Base-by-base conservation (phyloP, 1,284 basidiomycete species). In the Apiotrichum siamense region DNA sequence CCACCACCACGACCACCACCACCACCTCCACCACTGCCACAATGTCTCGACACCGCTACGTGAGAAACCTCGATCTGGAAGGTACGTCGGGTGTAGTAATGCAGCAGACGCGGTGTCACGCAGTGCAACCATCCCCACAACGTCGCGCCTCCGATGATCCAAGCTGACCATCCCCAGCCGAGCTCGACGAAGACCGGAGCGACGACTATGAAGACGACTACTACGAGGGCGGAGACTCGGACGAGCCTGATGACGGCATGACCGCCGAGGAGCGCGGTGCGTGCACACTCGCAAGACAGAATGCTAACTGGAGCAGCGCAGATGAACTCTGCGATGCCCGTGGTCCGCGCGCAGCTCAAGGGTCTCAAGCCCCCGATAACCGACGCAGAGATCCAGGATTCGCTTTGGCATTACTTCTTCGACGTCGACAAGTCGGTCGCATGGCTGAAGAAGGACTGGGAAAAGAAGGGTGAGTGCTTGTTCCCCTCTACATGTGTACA, bases 341-440 rank as follows among this genome's bases (percentile, higher is more conserved):
- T 81, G 58, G 81, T 91, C 18, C 79, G 83, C 52, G 73, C 77
- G 15, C 70, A 86, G 17, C 70, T 96, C 35, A 89, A 88, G 21
- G 77, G 81, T 55, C 78, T 83, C 65, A 79, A 78, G 37, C 84
- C 83, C 29, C 84, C 83, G 17, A 75, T 94, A 44, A 77, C 85
- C 32, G 88, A 94, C 67, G 72, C 76, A 35, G 79, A 82, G 45
- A 87, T 98, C 69, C 83, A 81, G 64, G 86, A 92, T 60, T 79
- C 81, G 1, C 77, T 97, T 39, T 97, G 91, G 86, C 84, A 97
- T 61, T 83, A 79, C 62, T 88, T 87, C 74, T 97, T 96, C 64
- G 85, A 97, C 64, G 80, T 87, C 18, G 83, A 89, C 36, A 80
- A 84, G 64, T 83, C 87, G 7, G 75, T 93, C 15, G 74, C 81